Evolutionary conservation across 805 yeast species (phyloP).

Genomic region (Dipodascus albidus): DNA sequence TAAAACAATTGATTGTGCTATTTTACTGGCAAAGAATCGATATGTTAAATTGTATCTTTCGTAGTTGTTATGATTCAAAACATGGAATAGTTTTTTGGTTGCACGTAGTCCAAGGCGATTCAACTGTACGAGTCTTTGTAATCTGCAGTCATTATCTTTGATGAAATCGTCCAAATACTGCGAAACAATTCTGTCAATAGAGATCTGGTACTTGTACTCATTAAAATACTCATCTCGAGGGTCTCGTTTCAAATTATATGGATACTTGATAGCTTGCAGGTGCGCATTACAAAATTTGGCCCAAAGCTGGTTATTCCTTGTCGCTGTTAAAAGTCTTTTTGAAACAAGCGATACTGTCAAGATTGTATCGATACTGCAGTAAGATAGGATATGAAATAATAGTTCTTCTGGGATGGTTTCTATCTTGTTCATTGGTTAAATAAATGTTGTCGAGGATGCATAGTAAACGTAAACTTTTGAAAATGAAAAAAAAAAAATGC

Average conservation of each 20-base stretch:
- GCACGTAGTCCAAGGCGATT: neutral
- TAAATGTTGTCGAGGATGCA: neutral
- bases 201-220: neutral
- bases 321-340: neutral
- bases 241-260: neutral
- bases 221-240: neutral
- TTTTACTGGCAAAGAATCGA: neutral
- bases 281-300: neutral
- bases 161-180: neutral
- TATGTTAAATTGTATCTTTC: neutral
- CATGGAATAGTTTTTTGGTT: neutral
- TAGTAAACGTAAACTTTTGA: neutral
- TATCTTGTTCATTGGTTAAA: neutral
- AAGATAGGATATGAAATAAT: neutral
- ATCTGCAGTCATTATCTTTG: neutral
- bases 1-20: neutral
- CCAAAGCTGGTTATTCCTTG: neutral
- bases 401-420: constrained; percentile 1
- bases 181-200: neutral
- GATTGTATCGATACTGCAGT: neutral
- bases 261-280: neutral
- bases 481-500: neutral
- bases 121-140: neutral
- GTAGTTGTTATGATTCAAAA: neutral
- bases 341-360: neutral